Percentiles rank a stretch among this genome's conserved stretches.
Evolutionary conservation across 1,284 basidiomycete species (phyloP).

Genomic region (Xerocomus tenax): DNA sequence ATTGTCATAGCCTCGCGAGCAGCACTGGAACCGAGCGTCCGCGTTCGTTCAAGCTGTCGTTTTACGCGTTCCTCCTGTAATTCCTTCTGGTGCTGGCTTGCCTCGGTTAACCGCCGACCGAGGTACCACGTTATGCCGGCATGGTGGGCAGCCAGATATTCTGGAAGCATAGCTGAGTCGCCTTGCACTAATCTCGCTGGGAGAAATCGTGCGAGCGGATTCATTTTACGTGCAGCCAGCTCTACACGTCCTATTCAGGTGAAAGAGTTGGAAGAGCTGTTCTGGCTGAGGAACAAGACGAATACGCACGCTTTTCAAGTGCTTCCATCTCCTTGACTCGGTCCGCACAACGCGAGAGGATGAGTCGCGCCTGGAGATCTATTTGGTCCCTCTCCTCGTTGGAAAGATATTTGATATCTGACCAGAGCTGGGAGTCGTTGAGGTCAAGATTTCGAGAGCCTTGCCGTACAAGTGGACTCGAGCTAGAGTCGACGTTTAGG

Average conservation of each 20-base stretch:
- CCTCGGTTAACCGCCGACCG: slow-evolving; percentile 66
- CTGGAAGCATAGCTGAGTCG: slow-evolving; percentile 48
- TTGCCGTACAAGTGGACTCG: slow-evolving; percentile 42
- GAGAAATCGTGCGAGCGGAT: slow-evolving; percentile 56
- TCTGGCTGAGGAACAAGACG: slow-evolving; percentile 9
- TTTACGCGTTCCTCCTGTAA: slow-evolving; percentile 84
- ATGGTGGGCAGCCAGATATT: slow-evolving; percentile 74
- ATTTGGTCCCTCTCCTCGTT: slow-evolving; percentile 87
- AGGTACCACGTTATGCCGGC: slow-evolving; percentile 81
- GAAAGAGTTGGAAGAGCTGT: slow-evolving; percentile 7
- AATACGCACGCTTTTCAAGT: slow-evolving; percentile 69
- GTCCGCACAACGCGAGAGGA: slow-evolving; percentile 74
- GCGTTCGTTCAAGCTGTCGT: slow-evolving; percentile 70
- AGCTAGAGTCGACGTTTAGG: slow-evolving; percentile 61
- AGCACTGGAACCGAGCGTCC: slow-evolving; percentile 68
- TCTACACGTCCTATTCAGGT: slow-evolving; percentile 52
- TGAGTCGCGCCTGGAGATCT: slow-evolving; percentile 78
- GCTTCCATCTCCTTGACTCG: slow-evolving; percentile 78
- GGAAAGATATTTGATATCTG: slow-evolving; percentile 61
- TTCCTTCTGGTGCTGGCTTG: slow-evolving; percentile 70
- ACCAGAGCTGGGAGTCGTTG: slow-evolving; percentile 48
- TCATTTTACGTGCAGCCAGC: slow-evolving; percentile 50
- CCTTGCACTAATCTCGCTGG: slow-evolving; percentile 58
- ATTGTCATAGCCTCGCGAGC: slow-evolving; percentile 49
- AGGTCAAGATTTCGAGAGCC: slow-evolving; percentile 50